phyloP scores from a whole-genome alignment of 2,329 filamentous ascomycete species.

The Aspergillus pseudoterreus region DNA sequence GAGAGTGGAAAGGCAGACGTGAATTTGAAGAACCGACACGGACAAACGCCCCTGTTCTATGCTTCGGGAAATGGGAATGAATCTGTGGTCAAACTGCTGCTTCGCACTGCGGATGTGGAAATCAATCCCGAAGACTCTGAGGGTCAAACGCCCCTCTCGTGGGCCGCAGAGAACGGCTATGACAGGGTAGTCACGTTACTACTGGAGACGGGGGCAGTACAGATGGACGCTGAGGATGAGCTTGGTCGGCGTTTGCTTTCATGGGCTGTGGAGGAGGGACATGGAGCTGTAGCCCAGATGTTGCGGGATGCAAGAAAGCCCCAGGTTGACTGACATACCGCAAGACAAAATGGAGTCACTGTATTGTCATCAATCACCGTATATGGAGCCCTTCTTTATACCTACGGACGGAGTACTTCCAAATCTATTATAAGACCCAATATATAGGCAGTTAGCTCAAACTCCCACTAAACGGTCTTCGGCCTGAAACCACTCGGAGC shows the following conservation, averaged over 20 bases:
- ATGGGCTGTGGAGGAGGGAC: neutral
- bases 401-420: too few relatives aligned
- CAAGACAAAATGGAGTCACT: too few relatives aligned
- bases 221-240: neutral
- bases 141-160: neutral
- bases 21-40: neutral
- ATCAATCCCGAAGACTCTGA: neutral
- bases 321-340: too few relatives aligned
- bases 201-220: neutral
- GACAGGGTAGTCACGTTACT: neutral
- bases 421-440: too few relatives aligned
- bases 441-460: too few relatives aligned
- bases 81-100: neutral
- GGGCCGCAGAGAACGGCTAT: neutral
- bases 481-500: too few relatives aligned
- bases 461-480: too few relatives aligned
- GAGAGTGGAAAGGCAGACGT: neutral
- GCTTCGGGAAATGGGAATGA: neutral
- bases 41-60: neutral
- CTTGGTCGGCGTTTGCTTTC: neutral
- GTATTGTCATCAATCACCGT: too few relatives aligned
- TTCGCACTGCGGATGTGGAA: neutral
- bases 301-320: too few relatives aligned
- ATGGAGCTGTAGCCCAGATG: neutral
- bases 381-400: too few relatives aligned